Evolutionary conservation across 331 rosid genomes (phyloP).

Genomic region (Quercus phellos): DNA sequence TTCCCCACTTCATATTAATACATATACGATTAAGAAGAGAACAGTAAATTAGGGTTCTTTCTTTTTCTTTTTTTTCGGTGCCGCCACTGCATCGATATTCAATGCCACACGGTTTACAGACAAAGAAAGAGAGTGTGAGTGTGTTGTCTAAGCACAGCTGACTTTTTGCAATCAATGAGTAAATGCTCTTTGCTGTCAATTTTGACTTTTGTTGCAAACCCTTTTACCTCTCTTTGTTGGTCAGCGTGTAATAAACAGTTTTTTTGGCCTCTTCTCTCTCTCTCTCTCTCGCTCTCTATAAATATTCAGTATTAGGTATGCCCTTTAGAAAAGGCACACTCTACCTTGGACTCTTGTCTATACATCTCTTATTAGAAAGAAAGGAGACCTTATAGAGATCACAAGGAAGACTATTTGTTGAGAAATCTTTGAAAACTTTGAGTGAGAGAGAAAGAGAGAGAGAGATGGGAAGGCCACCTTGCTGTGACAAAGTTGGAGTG

Average conservation of each 20-base stretch:
- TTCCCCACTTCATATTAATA: not conserved
- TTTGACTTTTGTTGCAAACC: slow-evolving; percentile 31
- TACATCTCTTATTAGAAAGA: not conserved
- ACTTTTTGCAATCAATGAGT: slow-evolving; percentile 39
- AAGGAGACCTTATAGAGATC: not conserved
- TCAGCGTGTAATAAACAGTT: not conserved
- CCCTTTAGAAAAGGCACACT: slow-evolving; percentile 15
- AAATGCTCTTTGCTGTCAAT: slow-evolving; percentile 39
- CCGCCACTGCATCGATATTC: slow-evolving; percentile 24
- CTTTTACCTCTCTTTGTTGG: slow-evolving; percentile 2
- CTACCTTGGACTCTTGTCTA: slow-evolving; percentile 32
- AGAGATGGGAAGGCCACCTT: slow-evolving; percentile 88
- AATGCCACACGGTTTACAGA: slow-evolving; percentile 29
- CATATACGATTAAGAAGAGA: not conserved
- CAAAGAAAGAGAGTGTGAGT: slow-evolving; percentile 15
- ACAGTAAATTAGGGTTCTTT: slow-evolving; percentile 2
- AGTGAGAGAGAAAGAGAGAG: not conserved
- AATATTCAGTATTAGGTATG: not conserved
- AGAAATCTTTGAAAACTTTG: not conserved
- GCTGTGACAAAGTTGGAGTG: slow-evolving; percentile 68
- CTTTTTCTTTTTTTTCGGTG: not conserved
- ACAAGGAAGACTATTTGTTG: not conserved
- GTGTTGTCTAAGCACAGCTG: slow-evolving; percentile 27
- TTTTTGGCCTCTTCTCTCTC: not conserved
- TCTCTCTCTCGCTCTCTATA: not conserved